A percentile compares a stretch with the other conserved stretches of the same genome.
These are phyloP conservation scores for Reticulomyxa filosa DNA, from an alignment of 78 protist species.

Conservation along the genomic window DNA sequence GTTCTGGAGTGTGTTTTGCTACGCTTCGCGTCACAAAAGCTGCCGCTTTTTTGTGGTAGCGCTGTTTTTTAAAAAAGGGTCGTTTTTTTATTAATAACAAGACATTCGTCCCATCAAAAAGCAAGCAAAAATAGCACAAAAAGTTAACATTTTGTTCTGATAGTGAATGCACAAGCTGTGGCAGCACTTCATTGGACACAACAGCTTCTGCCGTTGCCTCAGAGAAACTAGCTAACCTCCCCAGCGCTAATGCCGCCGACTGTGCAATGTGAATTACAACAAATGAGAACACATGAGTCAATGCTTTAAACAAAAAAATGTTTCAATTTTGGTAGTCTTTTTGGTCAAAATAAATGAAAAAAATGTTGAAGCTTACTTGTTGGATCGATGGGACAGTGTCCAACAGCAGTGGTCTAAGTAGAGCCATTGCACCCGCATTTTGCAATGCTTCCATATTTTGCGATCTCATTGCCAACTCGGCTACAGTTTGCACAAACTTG, in stretches of 20 bases:
- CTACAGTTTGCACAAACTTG: slow-evolving; percentile 64
- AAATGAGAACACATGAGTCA: too few relatives aligned
- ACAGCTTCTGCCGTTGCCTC: slow-evolving; percentile 67
- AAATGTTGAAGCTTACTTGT: too few relatives aligned
- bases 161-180: slow-evolving; percentile 60
- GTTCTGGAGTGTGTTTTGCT: slow-evolving; percentile 57
- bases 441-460: slow-evolving; percentile 56
- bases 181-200: slow-evolving; percentile 54
- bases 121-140: not conserved
- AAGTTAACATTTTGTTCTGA: slow-evolving; percentile 39
- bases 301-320: too few relatives aligned
- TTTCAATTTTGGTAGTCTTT: too few relatives aligned
- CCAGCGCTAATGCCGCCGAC: slow-evolving; percentile 46
- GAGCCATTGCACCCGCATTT: slow-evolving; percentile 52
- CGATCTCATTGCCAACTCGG: slow-evolving; percentile 50
- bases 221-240: slow-evolving; percentile 56
- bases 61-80: slow-evolving; percentile 1
- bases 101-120: not conserved
- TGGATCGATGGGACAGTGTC: slow-evolving; percentile 64
- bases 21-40: slow-evolving; percentile 59
- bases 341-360: too few relatives aligned
- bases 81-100: too few relatives aligned
- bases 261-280: too few relatives aligned
- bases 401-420: slow-evolving; percentile 54
- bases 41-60: slow-evolving; percentile 69